Evolutionary conservation across 495 filamentous ascomycete species (phyloP).

Genomic region (Penicillium paxilli): DNA sequence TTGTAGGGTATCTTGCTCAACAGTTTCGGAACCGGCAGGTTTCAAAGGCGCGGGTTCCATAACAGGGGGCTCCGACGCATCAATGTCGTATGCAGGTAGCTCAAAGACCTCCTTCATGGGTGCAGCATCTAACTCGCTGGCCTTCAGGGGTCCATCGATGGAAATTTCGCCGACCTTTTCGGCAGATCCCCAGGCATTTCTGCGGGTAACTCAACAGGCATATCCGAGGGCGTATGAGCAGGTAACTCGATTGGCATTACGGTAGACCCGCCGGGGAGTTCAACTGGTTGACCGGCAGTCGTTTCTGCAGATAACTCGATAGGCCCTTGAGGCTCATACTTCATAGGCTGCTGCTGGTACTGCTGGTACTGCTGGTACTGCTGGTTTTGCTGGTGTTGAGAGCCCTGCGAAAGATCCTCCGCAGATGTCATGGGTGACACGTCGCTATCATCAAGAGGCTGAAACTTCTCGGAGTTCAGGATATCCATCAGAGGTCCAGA

Average conservation of each 20-base stretch:
- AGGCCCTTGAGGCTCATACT: not conserved
- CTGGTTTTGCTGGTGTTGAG: not conserved
- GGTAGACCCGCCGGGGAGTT: too few species aligned
- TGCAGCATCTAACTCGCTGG: not conserved
- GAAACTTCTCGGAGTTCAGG: not conserved
- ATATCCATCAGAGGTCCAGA: not conserved
- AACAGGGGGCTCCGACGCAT: not conserved
- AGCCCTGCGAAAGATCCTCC: not conserved
- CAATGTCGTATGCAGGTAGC: not conserved
- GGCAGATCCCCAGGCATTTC: not conserved
- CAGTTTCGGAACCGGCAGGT: too few species aligned
- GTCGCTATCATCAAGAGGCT: not conserved
- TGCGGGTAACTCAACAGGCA: not conserved
- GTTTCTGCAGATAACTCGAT: not conserved
- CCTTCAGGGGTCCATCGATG: not conserved
- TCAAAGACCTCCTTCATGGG: not conserved
- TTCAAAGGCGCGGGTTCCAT: too few species aligned
- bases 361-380: too few species aligned
- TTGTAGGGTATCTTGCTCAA: not conserved
- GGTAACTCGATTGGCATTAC: not conserved
- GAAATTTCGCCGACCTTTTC: not conserved
- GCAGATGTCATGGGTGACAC: not conserved
- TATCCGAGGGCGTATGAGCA: not conserved
- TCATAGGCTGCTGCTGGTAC: not conserved
- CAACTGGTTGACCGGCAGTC: not conserved